Base-by-base conservation (phyloP, 2,329 filamentous ascomycete genomes). In the Exophiala xenobiotica region DNA sequence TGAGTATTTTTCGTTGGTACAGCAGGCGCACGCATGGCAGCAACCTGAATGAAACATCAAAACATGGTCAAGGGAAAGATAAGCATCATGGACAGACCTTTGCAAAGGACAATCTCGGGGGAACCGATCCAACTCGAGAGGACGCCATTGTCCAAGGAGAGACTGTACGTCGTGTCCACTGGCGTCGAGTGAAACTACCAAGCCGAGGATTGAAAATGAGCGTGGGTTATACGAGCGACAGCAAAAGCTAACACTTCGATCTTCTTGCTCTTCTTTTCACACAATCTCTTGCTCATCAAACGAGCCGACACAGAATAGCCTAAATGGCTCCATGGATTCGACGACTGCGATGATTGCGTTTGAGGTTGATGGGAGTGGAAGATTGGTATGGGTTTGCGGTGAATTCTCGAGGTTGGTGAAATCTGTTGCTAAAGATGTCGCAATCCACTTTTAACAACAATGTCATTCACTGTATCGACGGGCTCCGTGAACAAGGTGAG, bases 71-170 rank as follows among this genome's bases (percentile, higher is more conserved):
- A 37, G 16, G 52, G 12, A 14, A 46, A 31, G 7, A 11, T 41
- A 22, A 29, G 19, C 11, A 41, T 31, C 20, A 48, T 12, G 20
- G 24, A 63, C 75, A 52, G 74, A 88, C 87, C 79, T 88, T 90
- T 70, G 87, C 87, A 76, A 90, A 90, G 37, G 86, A 88, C 62
- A 85, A 79, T 70, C 81, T 83, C 46, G 73, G 72, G 49, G 72
- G 58, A 50, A 52, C 44, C 33, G 60, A 47, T 24, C 51, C 56
- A 53, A 68, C 61, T 27, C 57, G 56, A 54, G 58, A 37, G 46
- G 58, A 60, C 48, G 61, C 61, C 61, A 63, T 63, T 57, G 44
- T 35, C 50, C 42, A 61, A 63, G 49, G 54, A 59, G 55, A 61
- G 56, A 57, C 57, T 58, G 60, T 53, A 57, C 59, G 53, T 60